Evolutionary conservation across 2,329 filamentous ascomycete genomes (phyloP), one percentile per base, ranked within the genome.

Genomic region (Periconia sp.): DNA sequence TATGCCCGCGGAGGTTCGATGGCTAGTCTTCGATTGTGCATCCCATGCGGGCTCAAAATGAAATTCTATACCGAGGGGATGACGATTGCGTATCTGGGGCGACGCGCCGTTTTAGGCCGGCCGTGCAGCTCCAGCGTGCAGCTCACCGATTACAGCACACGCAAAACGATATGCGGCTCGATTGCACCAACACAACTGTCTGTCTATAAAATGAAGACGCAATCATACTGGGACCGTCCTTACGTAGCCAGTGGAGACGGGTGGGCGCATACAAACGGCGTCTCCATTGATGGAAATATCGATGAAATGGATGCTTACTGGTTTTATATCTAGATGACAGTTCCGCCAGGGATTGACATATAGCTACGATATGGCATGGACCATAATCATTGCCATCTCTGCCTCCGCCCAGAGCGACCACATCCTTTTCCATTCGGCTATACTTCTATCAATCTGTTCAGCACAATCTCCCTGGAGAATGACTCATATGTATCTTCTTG

Each of bases 21-120:
- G n/a, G 65, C 66, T n/a, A 51, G 46, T 23, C 55, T 54, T 37
- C 57, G 67, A 58, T 61, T 62, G 14, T 69, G 67, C 56, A 55
- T 69, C 10, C 47, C 59, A 45, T 69, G 66, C 59, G 66, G 64
- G 53, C 57, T 69, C 47, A 55, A 52, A 11, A 50, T 46, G 46
- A 53, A 56, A 42, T 45, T 55, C 48, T 69, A 69, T 52, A 42
- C 46, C 17, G 51, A 55, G n/a, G 65, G 65, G 27, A 56, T 56
- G 23, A 50, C 52, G 41, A 54, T 69, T 42, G 55, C 47, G 23
- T 61, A 67, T 35, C 58, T 59, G 47, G 63, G 64, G 18, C 51
- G 56, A 47, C 20, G 41, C 18, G 53, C 59, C 45, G 57, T 65
- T 47, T 50, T 68, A 14, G 65, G 62, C 37, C 48, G 46, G 45